Conservation (phyloP, 2,329 filamentous ascomycete genomes). For the Alternaria sp. region DNA sequence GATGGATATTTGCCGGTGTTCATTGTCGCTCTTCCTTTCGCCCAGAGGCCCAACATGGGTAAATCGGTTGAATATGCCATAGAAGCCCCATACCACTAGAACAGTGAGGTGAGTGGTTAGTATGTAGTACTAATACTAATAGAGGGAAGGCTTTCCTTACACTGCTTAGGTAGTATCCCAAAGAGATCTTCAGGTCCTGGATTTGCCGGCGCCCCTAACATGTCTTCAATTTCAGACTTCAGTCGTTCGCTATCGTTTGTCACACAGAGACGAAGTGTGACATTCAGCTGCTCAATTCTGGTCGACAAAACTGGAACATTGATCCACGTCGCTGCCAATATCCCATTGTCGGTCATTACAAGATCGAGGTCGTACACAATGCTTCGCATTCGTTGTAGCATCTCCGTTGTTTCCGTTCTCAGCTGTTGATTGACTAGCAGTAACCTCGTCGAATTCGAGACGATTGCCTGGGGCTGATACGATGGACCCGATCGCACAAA, state of each 20-base stretch:
- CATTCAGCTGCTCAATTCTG: slow-evolving; percentile 13
- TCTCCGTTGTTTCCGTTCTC: slow-evolving; percentile 12
- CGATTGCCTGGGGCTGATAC: background rate
- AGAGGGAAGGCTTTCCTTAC: background rate
- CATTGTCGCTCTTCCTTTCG: background rate
- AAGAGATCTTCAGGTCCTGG: background rate
- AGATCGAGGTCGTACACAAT: slow-evolving; percentile 17
- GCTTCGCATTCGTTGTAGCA: background rate
- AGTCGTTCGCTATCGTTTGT: background rate
- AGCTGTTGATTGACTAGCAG: slow-evolving; percentile 22
- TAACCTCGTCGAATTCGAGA: slow-evolving; percentile 5
- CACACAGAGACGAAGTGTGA: slow-evolving; percentile 17
- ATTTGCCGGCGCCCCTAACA: background rate
- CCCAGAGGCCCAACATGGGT: background rate
- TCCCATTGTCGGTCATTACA: slow-evolving; percentile 19
- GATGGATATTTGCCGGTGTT: slow-evolving; percentile 11
- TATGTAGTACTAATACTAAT: background rate
- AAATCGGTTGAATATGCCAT: background rate
- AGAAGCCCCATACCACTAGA: background rate
- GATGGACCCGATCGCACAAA: background rate
- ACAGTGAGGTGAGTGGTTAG: background rate
- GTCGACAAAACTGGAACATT: slow-evolving; percentile 13
- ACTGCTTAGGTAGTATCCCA: background rate
- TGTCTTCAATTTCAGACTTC: background rate
- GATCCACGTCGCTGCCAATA: slow-evolving; percentile 21